phyloP scores from a whole-genome alignment of 2,329 filamentous ascomycete genomes.

The Penicillium italicum region DNA sequence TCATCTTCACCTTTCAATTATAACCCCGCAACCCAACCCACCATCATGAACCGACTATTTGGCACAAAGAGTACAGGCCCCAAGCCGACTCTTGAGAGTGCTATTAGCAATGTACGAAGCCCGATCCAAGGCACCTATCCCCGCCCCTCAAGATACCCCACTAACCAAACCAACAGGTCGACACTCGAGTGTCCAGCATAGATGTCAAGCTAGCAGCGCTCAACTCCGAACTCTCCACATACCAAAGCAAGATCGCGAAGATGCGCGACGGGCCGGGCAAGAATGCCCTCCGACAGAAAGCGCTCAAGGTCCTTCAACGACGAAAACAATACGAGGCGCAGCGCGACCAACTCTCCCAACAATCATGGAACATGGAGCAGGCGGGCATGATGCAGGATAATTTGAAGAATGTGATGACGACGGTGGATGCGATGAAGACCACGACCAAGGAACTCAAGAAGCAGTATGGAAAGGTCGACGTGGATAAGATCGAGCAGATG shows the following conservation, averaged over 20 bases:
- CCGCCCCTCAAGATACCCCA: constrained; percentile 4
- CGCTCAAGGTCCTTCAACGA: constrained; percentile 87
- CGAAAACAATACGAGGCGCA: constrained; percentile 92
- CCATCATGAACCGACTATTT: constrained; percentile 89
- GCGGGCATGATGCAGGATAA: constrained; percentile 98
- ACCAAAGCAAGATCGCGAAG: constrained; percentile 81
- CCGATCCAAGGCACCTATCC: background rate
- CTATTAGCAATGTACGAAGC: constrained; percentile 70
- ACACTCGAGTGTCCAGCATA: constrained; percentile 76
- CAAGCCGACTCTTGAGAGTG: constrained; percentile 80
- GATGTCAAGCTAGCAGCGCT: constrained; percentile 93
- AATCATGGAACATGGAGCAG: constrained; percentile 99
- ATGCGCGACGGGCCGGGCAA: constrained; percentile 97
- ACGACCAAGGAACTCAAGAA: constrained; percentile 89
- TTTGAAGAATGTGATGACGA: constrained; percentile 96
- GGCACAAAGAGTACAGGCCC: constrained; percentile 81
- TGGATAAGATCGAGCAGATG: constrained; percentile 95
- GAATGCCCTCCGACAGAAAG: constrained; percentile 86
- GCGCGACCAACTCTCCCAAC: constrained; percentile 86
- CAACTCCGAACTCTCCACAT: constrained; percentile 82
- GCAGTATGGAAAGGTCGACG: constrained; percentile 95
- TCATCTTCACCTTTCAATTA: constrained; percentile 1
- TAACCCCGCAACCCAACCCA: background rate
- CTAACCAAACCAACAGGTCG: constrained; percentile 52
- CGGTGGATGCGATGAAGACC: constrained; percentile 94